A percentile compares a stretch with the other conserved stretches of the same genome.
phyloP scores from a whole-genome alignment of 2,329 filamentous ascomycete species.

The Colletotrichum tanaceti region DNA sequence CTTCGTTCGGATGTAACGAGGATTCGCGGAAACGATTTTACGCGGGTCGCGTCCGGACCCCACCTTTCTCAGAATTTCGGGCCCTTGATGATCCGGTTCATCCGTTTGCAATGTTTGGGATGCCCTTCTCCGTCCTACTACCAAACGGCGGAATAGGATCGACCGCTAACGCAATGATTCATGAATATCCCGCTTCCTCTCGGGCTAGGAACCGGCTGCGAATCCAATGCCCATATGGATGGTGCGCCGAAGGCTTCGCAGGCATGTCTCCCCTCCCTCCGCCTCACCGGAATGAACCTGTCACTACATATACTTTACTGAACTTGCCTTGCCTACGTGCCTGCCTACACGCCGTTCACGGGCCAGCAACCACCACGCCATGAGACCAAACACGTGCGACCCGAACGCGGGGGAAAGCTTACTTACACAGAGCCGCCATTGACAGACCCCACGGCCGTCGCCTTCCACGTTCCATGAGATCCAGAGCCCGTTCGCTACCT shows the following conservation, averaged over 20 bases:
- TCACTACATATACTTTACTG: no score
- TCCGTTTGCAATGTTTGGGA: conserved; percentile 24
- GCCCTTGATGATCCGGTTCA: conserved; percentile 16
- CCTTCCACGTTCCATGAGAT: background rate
- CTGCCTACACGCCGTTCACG: background rate
- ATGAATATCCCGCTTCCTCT: no score
- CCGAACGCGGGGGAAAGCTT: background rate
- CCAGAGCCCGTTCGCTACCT: background rate
- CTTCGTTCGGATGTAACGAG: background rate
- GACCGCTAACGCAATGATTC: background rate
- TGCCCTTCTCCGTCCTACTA: background rate
- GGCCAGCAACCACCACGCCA: background rate
- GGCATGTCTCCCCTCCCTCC: background rate
- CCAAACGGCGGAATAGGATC: background rate
- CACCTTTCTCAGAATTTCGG: conserved; percentile 17
- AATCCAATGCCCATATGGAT: background rate
- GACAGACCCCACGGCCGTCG: background rate
- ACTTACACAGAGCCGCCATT: background rate
- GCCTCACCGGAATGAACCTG: background rate
- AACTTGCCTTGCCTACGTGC: background rate
- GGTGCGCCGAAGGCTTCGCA: background rate
- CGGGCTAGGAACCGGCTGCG: background rate
- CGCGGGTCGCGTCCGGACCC: conserved; percentile 18
- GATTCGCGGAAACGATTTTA: conserved; percentile 23
- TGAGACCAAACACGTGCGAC: background rate